Base-by-base conservation (phyloP, 2,329 filamentous ascomycete species). In the Sordariomycetes sp. region DNA sequence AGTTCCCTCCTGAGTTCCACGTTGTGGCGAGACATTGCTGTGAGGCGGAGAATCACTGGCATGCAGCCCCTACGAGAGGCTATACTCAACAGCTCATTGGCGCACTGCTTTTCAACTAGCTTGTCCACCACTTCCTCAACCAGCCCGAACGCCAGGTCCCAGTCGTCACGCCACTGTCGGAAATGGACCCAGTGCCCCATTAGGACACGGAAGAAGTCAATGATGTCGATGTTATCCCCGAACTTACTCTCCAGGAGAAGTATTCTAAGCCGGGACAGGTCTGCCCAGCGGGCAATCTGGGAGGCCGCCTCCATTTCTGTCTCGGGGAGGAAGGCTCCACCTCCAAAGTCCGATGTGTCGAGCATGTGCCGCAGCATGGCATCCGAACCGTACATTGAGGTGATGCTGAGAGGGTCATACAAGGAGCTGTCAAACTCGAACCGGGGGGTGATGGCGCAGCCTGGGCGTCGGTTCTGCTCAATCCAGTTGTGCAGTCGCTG, bases 331-430 rank as follows among this genome's bases (percentile, higher is more conserved):
- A 60, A 64, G 57, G 14, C 58, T 10, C 62, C 59, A 2, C 14
- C 4, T 43, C 57, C 50, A 18, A 68, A 62, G 35, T 64, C 58
- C 18, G 65, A 65, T 20, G 60, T 60, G 24, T 61, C 58, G 40
- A 68, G 62, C 65, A 70, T 64, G 61, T 59, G 34, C 58, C 62
- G 63, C 55, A 71, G 59, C 63, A 71, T 67, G 22, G 61, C 59
- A 43, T 66, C 64, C 34, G 70, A 68, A 53, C 69, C 69, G 59
- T 69, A 71, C 5, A 71, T 63, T 34, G 68, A 65, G 50, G 64
- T 65, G 59, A 72, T 68, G 58, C 65, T 64, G 20, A 73, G 66
- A 7, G 70, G 70, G 62, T 72, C 69, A 58, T 70, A 69, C 14
- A 70, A 59, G 40, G 48, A 63, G 58, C 61, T 63, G 56, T 68